A percentile compares a stretch with the other conserved stretches of the same genome.
These are phyloP conservation scores for Calonectria ilicicola DNA, from an alignment of 2,329 filamentous ascomycete species.

Conservation along the genomic window DNA sequence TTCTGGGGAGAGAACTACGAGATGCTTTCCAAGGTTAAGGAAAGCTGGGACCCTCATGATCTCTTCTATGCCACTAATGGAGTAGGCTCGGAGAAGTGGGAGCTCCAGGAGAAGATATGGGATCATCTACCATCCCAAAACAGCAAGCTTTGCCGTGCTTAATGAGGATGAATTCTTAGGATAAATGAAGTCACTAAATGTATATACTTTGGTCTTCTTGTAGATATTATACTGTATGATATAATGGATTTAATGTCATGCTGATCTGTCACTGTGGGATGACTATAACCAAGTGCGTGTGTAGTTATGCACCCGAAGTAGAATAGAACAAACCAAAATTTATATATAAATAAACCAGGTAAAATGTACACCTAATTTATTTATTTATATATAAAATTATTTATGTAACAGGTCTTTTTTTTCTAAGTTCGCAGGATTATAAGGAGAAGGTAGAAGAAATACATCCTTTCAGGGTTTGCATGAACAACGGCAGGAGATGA, in stretches of 20 bases:
- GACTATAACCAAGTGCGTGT: too few relatives aligned
- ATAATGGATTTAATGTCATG: not conserved
- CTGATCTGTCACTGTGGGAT: not conserved
- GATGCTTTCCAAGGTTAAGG: slow-evolving; percentile 57
- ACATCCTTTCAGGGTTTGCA: too few relatives aligned
- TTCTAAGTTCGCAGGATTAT: too few relatives aligned
- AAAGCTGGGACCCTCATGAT: slow-evolving; percentile 57
- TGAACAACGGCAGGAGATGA: too few relatives aligned
- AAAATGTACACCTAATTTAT: too few relatives aligned
- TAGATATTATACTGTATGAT: not conserved
- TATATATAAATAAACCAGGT: too few relatives aligned
- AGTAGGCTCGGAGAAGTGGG: slow-evolving; percentile 66
- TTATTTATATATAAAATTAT: too few relatives aligned
- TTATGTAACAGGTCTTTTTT: too few relatives aligned
- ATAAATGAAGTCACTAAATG: not conserved
- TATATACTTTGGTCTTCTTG: slow-evolving; percentile 3
- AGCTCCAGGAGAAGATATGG: slow-evolving; percentile 44
- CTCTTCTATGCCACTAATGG: slow-evolving; percentile 62
- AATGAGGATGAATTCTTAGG: not conserved
- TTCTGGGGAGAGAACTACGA: slow-evolving; percentile 63
- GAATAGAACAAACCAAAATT: too few relatives aligned
- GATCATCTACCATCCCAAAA: slow-evolving; percentile 30
- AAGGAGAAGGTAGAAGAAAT: too few relatives aligned
- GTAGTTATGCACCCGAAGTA: not conserved
- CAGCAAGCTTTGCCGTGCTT: slow-evolving; percentile 29